Evolutionary conservation across 208 protist genomes (phyloP).

Genomic region (Kentomonas sorsogonicus): DNA sequence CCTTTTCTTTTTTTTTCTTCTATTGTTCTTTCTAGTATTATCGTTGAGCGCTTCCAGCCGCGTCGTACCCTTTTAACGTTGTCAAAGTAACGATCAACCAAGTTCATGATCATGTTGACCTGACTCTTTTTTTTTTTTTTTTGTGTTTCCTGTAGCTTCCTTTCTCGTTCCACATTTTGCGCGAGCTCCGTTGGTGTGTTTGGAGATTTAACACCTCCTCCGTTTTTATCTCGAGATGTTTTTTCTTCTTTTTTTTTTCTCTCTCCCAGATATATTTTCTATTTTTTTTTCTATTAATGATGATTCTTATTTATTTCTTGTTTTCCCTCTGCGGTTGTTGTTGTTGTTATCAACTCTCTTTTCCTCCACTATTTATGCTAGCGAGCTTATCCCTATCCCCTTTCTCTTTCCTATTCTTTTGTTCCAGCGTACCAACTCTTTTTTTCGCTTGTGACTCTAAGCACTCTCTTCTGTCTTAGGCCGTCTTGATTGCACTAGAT

Average conservation of each 20-base stretch:
- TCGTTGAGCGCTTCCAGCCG: too few relatives aligned
- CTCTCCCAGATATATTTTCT: neutral
- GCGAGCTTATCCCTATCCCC: too few relatives aligned
- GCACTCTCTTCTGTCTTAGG: too few relatives aligned
- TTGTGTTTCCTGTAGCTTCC: neutral
- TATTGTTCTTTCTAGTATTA: neutral
- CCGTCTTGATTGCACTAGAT: too few relatives aligned
- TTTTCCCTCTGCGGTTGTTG: neutral
- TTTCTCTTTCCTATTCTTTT: too few relatives aligned
- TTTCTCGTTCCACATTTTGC: constrained; percentile 2
- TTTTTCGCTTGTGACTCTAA: too few relatives aligned
- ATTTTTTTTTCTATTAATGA: neutral
- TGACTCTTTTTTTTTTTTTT: constrained; percentile 14
- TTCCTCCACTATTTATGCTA: too few relatives aligned
- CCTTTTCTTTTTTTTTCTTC: constrained; percentile 13
- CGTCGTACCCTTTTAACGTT: too few relatives aligned
- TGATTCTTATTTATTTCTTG: constrained; percentile 8
- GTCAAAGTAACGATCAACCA: too few relatives aligned
- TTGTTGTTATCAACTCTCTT: constrained; percentile 10
- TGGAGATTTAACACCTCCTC: constrained; percentile 2
- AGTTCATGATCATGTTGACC: neutral
- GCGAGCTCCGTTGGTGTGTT: neutral
- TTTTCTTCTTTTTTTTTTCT: constrained; percentile 9
- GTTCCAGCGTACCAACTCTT: too few relatives aligned
- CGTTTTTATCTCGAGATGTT: too few relatives aligned